phyloP scores from a whole-genome alignment of 495 filamentous ascomycete genomes.

The Hypomontagnella monticulosa region DNA sequence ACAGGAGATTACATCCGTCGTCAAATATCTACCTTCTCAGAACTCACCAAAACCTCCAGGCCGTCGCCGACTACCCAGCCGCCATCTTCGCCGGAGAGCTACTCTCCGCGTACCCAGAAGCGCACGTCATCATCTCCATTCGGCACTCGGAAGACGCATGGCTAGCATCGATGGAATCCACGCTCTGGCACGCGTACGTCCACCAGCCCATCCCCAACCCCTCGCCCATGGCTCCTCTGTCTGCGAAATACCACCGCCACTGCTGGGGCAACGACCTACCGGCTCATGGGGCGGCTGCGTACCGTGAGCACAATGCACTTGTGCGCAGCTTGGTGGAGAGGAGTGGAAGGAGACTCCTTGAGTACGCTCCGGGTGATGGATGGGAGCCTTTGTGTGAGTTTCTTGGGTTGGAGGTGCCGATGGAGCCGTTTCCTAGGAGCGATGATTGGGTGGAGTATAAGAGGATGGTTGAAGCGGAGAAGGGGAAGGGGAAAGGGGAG shows the following conservation, averaged over 20 bases:
- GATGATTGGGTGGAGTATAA: conserved; percentile 39
- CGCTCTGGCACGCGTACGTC: conserved; percentile 43
- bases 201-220: conserved; percentile 35
- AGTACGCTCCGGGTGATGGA: conserved; percentile 44
- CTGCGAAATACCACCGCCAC: conserved; percentile 42
- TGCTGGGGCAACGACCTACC: conserved; percentile 48
- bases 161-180: conserved; percentile 51
- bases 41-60: conserved; percentile 12
- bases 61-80: conserved; percentile 49
- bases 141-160: conserved; percentile 50
- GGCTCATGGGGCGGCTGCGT: conserved; percentile 30
- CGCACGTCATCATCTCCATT: conserved; percentile 54
- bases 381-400: conserved; percentile 46
- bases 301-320: conserved; percentile 27
- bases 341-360: conserved; percentile 35
- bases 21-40: too few species aligned
- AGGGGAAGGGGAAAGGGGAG: neutral
- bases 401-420: conserved; percentile 20
- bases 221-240: conserved; percentile 42
- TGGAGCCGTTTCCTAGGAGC: conserved; percentile 41
- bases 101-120: conserved; percentile 53
- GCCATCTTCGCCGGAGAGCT: conserved; percentile 55
- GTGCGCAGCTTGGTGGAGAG: conserved; percentile 24
- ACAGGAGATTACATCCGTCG: too few species aligned
- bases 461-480: conserved; percentile 9